These are phyloP conservation scores for Amphichorda felina DNA, from an alignment of 2,329 filamentous ascomycete species.

Conservation along the genomic window DNA sequence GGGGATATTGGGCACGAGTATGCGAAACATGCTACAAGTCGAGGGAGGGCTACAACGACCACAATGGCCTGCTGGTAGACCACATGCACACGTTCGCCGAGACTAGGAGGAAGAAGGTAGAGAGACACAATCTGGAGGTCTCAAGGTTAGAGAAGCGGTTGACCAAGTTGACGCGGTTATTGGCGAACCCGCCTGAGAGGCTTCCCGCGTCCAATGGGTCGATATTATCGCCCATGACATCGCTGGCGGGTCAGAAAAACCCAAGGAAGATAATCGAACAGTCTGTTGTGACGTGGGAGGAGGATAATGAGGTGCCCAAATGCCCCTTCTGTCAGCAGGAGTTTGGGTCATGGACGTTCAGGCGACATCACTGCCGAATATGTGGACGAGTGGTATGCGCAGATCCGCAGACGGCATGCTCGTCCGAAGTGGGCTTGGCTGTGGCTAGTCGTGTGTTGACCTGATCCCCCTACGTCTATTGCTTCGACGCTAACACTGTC, in stretches of 20 bases:
- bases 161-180: slow-evolving; percentile 75
- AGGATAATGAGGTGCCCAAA: slow-evolving; percentile 65
- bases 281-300: slow-evolving; percentile 88
- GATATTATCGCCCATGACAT: slow-evolving; percentile 48
- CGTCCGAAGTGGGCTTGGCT: slow-evolving; percentile 69
- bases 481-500: slow-evolving; percentile 1
- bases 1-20: slow-evolving; percentile 87
- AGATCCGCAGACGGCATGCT: slow-evolving; percentile 75
- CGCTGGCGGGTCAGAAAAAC: slow-evolving; percentile 56
- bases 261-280: slow-evolving; percentile 77
- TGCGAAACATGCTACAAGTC: slow-evolving; percentile 99
- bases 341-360: slow-evolving; percentile 85
- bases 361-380: slow-evolving; percentile 87
- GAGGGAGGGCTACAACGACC: slow-evolving; percentile 88
- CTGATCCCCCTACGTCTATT: slow-evolving; percentile 1
- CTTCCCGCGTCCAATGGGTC: slow-evolving; percentile 33
- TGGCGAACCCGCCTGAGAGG: slow-evolving; percentile 65
- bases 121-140: slow-evolving; percentile 77
- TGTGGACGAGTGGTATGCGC: slow-evolving; percentile 91
- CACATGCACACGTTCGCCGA: slow-evolving; percentile 60
- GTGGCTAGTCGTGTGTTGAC: slow-evolving; percentile 43
- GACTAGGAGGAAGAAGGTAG: slow-evolving; percentile 65
- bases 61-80: slow-evolving; percentile 58
- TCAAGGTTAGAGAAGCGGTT: slow-evolving; percentile 84
- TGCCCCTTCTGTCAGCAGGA: slow-evolving; percentile 96